These are phyloP conservation scores for Colletotrichum sp. DNA, from an alignment of 2,329 filamentous ascomycete species.

Conservation along the genomic window DNA sequence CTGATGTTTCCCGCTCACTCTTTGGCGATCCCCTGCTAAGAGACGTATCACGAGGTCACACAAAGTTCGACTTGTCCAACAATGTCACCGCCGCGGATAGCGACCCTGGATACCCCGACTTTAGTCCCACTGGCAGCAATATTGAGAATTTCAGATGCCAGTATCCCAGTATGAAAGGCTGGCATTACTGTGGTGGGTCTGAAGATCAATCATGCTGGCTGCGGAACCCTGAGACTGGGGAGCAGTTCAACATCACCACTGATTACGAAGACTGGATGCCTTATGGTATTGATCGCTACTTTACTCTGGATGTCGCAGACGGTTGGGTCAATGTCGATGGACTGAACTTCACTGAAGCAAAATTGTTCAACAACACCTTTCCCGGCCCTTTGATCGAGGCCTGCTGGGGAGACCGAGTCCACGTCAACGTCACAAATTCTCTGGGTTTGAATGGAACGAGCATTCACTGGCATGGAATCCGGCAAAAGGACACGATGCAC, in stretches of 20 bases:
- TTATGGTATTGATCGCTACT: constrained; percentile 23
- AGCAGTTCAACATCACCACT: constrained; percentile 29
- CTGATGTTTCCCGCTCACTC: background rate
- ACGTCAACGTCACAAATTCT: constrained; percentile 70
- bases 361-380: constrained; percentile 29
- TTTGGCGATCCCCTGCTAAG: background rate
- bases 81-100: background rate
- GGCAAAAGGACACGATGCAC: constrained; percentile 37
- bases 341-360: constrained; percentile 21
- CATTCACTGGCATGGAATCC: constrained; percentile 60
- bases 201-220: constrained; percentile 32
- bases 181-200: constrained; percentile 25
- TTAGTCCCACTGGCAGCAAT: background rate
- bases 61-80: background rate
- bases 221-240: constrained; percentile 19
- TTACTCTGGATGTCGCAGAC: constrained; percentile 24
- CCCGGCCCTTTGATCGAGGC: constrained; percentile 32
- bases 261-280: constrained; percentile 29
- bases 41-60: background rate
- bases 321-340: constrained; percentile 26
- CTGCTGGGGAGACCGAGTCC: constrained; percentile 30
- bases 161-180: constrained; percentile 28
- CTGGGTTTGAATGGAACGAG: constrained; percentile 44
- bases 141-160: constrained; percentile 26
- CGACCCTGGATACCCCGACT: background rate